Evolutionary conservation across 2,329 filamentous ascomycete species (phyloP).

Genomic region (Cladophialophora yegresii): DNA sequence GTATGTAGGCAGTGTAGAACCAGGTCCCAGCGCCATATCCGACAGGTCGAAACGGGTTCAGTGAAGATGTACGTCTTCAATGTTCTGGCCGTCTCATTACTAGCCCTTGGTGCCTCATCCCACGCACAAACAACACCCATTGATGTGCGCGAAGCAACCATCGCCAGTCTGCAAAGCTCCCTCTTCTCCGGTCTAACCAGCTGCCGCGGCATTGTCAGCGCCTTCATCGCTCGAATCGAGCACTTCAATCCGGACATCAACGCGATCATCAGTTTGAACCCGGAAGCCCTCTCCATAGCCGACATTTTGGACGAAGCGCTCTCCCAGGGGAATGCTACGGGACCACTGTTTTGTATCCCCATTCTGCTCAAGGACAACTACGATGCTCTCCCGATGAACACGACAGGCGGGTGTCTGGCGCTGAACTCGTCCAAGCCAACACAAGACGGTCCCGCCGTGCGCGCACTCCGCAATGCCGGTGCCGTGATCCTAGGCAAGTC

Average conservation of each 20-base stretch:
- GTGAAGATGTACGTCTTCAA: not conserved
- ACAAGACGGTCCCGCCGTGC: conserved; percentile 55
- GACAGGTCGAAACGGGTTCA: not conserved
- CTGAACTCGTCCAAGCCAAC: conserved; percentile 52
- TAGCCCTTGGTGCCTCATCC: not conserved
- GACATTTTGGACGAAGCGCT: conserved; percentile 50
- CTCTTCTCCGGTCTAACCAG: conserved; percentile 57
- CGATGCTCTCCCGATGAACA: conserved; percentile 58
- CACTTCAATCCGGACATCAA: conserved; percentile 60
- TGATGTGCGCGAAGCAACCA: conserved; percentile 61
- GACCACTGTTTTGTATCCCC: conserved; percentile 62
- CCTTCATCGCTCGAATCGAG: conserved; percentile 61
- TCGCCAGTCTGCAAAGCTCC: conserved; percentile 58
- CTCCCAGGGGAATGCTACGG: conserved; percentile 52
- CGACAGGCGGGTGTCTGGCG: conserved; percentile 58
- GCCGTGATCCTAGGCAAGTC: conserved; percentile 62
- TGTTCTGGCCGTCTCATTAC: conserved; percentile 10
- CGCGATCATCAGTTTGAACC: conserved; percentile 58
- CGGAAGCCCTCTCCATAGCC: conserved; percentile 52
- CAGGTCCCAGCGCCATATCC: not conserved
- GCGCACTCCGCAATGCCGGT: conserved; percentile 54
- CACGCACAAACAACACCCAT: conserved; percentile 40
- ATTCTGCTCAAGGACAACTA: conserved; percentile 67
- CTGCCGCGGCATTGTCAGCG: conserved; percentile 57
- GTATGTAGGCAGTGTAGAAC: not conserved